Conservation (phyloP, 164 flowering plant genomes). For the Vitis vinifera region DNA sequence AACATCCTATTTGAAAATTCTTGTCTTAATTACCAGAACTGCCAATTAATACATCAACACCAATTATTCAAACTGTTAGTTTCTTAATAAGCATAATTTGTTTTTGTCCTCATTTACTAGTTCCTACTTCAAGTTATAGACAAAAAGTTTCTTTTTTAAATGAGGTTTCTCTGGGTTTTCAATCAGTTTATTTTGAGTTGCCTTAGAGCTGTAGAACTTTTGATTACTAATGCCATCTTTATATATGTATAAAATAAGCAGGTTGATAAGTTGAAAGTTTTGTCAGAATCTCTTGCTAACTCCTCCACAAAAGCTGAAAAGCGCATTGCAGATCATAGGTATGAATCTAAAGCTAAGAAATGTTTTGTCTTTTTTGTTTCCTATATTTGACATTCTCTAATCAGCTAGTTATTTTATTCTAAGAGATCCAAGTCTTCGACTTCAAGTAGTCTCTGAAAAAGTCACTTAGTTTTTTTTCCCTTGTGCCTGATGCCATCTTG, state of each 20-base stretch:
- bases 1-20: too few species aligned
- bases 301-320: constrained; percentile 66
- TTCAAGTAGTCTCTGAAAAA: background rate
- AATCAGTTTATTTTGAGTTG: constrained; percentile 4
- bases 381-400: background rate
- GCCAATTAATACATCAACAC: too few species aligned
- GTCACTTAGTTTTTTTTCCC: background rate
- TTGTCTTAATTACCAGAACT: too few species aligned
- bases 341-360: background rate
- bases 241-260: constrained; percentile 16
- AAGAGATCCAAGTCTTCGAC: background rate
- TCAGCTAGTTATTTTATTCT: too few species aligned
- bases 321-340: constrained; percentile 68
- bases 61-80: too few species aligned
- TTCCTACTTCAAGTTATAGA: too few species aligned
- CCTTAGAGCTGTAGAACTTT: background rate
- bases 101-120: too few species aligned
- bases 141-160: background rate
- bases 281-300: constrained; percentile 64
- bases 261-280: constrained; percentile 72
- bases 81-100: too few species aligned
- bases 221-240: background rate
- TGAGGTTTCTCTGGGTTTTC: background rate
- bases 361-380: background rate
- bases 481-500: background rate